A percentile compares a stretch with the other conserved stretches of the same genome.
phyloP scores from a whole-genome alignment of 2,329 filamentous ascomycete genomes.

The Lecanicillium sp. region DNA sequence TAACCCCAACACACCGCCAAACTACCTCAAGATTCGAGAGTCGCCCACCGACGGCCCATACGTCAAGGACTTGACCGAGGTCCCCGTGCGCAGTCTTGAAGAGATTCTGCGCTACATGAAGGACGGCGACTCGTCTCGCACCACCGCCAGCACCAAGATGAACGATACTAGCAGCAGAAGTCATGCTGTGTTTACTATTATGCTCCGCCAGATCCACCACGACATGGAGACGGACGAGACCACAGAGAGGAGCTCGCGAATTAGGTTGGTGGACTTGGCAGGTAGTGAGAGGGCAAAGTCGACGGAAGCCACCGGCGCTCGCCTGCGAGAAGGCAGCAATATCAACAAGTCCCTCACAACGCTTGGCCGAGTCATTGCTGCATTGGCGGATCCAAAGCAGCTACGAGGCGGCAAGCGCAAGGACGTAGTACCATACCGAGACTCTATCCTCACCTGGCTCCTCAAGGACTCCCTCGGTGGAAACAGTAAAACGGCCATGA shows the following conservation, averaged over 20 bases:
- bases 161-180: constrained; percentile 96
- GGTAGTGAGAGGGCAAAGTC: constrained; percentile 92
- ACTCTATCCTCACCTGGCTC: constrained; percentile 77
- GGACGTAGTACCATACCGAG: constrained; percentile 80
- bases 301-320: constrained; percentile 86
- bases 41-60: constrained; percentile 93
- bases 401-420: constrained; percentile 46
- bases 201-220: constrained; percentile 96
- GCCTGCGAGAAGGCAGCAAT: constrained; percentile 89
- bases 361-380: constrained; percentile 89
- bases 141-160: constrained; percentile 94
- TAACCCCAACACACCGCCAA: constrained; percentile 60
- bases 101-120: constrained; percentile 92
- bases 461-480: constrained; percentile 93
- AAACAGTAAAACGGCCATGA: constrained; percentile 98
- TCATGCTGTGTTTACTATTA: constrained; percentile 96
- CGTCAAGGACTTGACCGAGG: constrained; percentile 91
- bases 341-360: constrained; percentile 99
- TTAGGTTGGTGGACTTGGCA: constrained; percentile 89
- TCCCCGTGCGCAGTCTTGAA: constrained; percentile 76
- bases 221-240: constrained; percentile 97
- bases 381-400: constrained; percentile 66
- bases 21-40: constrained; percentile 96
- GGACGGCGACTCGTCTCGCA: constrained; percentile 78
- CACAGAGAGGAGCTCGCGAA: constrained; percentile 87